Base-by-base conservation (phyloP, 2,329 filamentous ascomycete genomes). In the Pseudocercospora macadamiae region DNA sequence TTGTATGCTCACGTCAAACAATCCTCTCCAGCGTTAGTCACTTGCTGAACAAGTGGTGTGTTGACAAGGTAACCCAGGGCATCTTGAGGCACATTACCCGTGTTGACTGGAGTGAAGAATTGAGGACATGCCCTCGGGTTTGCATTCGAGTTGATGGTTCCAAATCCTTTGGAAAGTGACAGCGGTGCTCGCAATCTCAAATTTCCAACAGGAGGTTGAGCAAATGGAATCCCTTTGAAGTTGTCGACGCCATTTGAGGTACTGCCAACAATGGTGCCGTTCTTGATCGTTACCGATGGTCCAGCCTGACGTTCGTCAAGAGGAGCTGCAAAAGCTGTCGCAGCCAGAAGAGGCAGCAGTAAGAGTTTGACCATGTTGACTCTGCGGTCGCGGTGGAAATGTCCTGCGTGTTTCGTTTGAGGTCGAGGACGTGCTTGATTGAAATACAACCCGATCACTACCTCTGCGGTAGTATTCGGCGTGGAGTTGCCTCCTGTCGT, bases 201-300 rank as follows among this genome's bases (percentile, higher is more conserved):
- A 2, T 79, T 71, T 0, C 87, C 89, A 0, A 83, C 80, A 0
- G 90, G 90, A 1, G 89, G 82, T 61, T 90, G 79, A 2, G 89
- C 89, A 68, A 86, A 95, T 2, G 89, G 90, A 56, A 95, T 90
- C 19, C 87, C 89, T 55, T 83, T 85, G 76, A 90, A 93, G 23
- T 79, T 83, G 57, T 93, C 89, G 18, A 91, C 80, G 23, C 75
- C 73, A 2, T 71, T 67, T 2, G 73, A 69, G 59, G 65, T 74
- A 56, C 70, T 72, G 34, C 85, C 86, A 39, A 82, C 71, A 30
- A 89, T 75, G 3, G 82, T 87, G 34, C 84, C 86, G 42, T 82
- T 79, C 1, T 80, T 73, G 32, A 86, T 81, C 14, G 79, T 74
- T 2, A 60, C 63, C 7, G 60, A 57, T 7, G 60, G 60, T 9